Evolutionary conservation across 495 filamentous ascomycete species (phyloP).

Genomic region (Penicilliopsis zonata): DNA sequence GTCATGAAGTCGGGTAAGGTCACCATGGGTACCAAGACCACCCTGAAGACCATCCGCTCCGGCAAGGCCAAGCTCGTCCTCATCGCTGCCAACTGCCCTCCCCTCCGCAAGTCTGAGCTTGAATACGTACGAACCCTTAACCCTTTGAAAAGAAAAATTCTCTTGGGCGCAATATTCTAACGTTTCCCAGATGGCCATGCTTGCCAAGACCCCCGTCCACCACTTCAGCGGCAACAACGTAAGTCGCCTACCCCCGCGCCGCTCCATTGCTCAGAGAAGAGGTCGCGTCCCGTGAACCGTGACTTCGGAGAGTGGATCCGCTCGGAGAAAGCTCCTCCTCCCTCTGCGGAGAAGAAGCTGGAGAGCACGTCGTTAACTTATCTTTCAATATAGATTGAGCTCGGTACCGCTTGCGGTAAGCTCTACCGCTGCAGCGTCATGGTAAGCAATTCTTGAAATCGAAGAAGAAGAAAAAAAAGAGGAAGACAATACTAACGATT

Average conservation of each 20-base stretch:
- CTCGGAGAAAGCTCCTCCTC: no score
- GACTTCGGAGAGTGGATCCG: no score
- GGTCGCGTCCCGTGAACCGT: slow-evolving; percentile 6
- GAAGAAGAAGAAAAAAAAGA: not conserved
- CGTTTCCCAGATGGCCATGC: slow-evolving; percentile 53
- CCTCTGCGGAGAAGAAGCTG: slow-evolving; percentile 5
- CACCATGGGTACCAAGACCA: slow-evolving; percentile 87
- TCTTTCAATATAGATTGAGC: slow-evolving; percentile 61
- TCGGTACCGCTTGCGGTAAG: slow-evolving; percentile 90
- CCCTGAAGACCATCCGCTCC: slow-evolving; percentile 82
- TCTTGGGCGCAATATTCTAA: not conserved
- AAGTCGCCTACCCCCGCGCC: slow-evolving; percentile 33
- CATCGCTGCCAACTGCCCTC: slow-evolving; percentile 90
- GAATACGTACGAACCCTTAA: no score
- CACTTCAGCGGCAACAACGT: slow-evolving; percentile 98
- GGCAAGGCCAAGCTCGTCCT: slow-evolving; percentile 55
- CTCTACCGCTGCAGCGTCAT: slow-evolving; percentile 44
- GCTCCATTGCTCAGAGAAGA: slow-evolving; percentile 7
- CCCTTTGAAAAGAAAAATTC: no score
- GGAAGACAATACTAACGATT: slow-evolving; percentile 45
- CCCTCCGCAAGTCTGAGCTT: slow-evolving; percentile 88
- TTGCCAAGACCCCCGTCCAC: slow-evolving; percentile 87
- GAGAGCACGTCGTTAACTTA: slow-evolving; percentile 2
- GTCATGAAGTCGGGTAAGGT: slow-evolving; percentile 96
- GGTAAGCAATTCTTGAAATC: not conserved